Evolutionary conservation across 257 asterid genomes (phyloP), one percentile per base, ranked within the genome.

Genomic region (Echium plantagineum): DNA sequence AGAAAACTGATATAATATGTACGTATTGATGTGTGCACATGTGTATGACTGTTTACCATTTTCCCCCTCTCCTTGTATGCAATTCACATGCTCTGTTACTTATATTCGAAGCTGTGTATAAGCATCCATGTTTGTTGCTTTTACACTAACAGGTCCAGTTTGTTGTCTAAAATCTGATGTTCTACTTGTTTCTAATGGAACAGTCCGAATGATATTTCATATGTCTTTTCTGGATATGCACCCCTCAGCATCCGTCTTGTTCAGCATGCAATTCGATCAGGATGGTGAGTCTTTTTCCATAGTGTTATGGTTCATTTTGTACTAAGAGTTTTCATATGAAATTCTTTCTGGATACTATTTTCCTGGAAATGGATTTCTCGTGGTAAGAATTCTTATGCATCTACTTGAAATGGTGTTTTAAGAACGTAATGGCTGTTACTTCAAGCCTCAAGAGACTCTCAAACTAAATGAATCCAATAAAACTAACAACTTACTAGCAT

Each of bases 191-290:
- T 61, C 38, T 46, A 52, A 38, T 32, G 32, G 55, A 53, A 59
- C 82, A 93, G 97, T 60, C 98, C 95, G 73, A 86, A 80, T 59
- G 97, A 93, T 76, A 89, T 93, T 63, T 81, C 95, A 61, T 89
- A 89, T 58, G 95, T 84, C 70, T 93, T 93, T 83, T 89, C 97
- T 67, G 98, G 97, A 74, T 93, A 89, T 49, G 97, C 98, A 38
- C 98, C 98, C 66, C 95, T 93, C 75, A 89, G 98, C 71, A 74
- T 93, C 72, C 95, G 97, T 65, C 90, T 93, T 46, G 81, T 93
- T 69, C 95, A 93, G 74, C 95, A 88, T 48, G 97, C 97, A 18
- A 84, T 93, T 61, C 79, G 94, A 77, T 88, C 95, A 42, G 97
- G 97, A 62, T 93, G 97, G 98, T 93, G 75, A 85, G 91, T 71